phyloP scores from a whole-genome alignment of 352 stramenopile genomes.

The Pythium scleroteichum region DNA sequence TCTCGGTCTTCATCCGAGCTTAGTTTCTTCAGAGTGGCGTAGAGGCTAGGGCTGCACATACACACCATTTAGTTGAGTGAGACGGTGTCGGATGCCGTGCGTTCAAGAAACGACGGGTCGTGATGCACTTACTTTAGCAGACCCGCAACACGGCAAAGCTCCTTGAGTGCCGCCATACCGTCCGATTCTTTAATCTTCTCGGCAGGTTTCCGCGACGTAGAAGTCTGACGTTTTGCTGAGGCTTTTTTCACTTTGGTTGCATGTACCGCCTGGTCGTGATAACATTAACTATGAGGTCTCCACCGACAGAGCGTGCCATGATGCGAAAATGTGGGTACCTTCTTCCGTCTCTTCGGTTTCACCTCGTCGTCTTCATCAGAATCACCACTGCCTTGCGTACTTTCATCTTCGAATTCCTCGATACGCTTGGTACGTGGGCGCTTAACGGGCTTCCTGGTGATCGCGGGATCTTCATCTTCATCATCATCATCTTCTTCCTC shows the following conservation, averaged over 20 bases:
- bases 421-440: slow-evolving; percentile 15
- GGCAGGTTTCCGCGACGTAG: slow-evolving; percentile 5
- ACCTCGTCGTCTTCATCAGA: slow-evolving; percentile 15
- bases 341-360: slow-evolving; percentile 23
- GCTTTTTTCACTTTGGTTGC: slow-evolving; percentile 14
- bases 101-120: no score
- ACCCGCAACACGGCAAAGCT: slow-evolving; percentile 64
- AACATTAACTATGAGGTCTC: background rate
- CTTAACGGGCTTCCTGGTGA: slow-evolving; percentile 12
- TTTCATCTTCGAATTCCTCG: slow-evolving; percentile 36
- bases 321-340: slow-evolving; percentile 11
- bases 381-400: slow-evolving; percentile 30
- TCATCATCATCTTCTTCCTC: slow-evolving; percentile 19
- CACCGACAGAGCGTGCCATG: background rate
- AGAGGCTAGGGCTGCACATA: slow-evolving; percentile 54
- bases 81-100: background rate
- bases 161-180: slow-evolving; percentile 63
- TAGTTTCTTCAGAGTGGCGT: slow-evolving; percentile 54
- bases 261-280: background rate
- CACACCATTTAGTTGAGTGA: background rate
- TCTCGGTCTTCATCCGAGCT: slow-evolving; percentile 49
- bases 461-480: slow-evolving; percentile 12
- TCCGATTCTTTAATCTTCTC: slow-evolving; percentile 34
- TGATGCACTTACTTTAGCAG: slow-evolving; percentile 56
- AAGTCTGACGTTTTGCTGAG: slow-evolving; percentile 19